Percentiles rank a stretch among this genome's conserved stretches.
These are phyloP conservation scores for Tilletiaria anomala DNA, from an alignment of 1,284 basidiomycete species.

Conservation along the genomic window DNA sequence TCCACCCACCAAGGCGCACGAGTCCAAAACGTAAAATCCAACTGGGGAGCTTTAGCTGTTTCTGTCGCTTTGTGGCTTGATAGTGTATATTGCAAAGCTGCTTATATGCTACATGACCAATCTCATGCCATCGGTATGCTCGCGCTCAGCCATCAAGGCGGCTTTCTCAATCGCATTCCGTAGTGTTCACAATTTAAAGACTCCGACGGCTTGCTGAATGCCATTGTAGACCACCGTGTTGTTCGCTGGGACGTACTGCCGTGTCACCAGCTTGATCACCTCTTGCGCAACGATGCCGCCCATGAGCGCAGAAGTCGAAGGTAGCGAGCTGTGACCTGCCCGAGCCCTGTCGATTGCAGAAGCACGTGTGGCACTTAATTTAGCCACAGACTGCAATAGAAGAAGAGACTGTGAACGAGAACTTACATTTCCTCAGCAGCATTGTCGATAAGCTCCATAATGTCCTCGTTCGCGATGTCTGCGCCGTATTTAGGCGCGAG, in stretches of 20 bases:
- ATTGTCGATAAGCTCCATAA: conserved; percentile 50
- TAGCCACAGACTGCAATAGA: too few relatives aligned
- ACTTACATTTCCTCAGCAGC: conserved; percentile 67
- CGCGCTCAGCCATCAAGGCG: too few relatives aligned
- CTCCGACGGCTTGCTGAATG: conserved; percentile 46
- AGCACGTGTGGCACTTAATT: too few relatives aligned
- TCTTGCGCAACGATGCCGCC: conserved; percentile 95
- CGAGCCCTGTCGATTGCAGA: conserved; percentile 41
- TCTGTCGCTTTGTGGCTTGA: too few relatives aligned
- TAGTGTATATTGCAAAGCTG: too few relatives aligned
- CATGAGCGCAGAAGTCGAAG: conserved; percentile 80
- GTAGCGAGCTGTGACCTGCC: conserved; percentile 61
- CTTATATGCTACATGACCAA: too few relatives aligned
- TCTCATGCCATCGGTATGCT: too few relatives aligned
- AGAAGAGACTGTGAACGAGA: neutral
- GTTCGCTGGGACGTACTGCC: conserved; percentile 82
- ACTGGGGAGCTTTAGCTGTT: too few relatives aligned
- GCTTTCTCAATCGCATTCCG: too few relatives aligned
- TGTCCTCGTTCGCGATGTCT: conserved; percentile 7
- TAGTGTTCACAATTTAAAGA: conserved; percentile 21
- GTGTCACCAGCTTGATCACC: conserved; percentile 89
- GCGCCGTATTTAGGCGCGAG: conserved; percentile 20
- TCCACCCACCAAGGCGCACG: too few relatives aligned
- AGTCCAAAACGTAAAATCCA: too few relatives aligned
- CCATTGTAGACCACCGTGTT: conserved; percentile 77